Conservation (phyloP, 257 asterid species). For the Leptodermis oblonga region DNA sequence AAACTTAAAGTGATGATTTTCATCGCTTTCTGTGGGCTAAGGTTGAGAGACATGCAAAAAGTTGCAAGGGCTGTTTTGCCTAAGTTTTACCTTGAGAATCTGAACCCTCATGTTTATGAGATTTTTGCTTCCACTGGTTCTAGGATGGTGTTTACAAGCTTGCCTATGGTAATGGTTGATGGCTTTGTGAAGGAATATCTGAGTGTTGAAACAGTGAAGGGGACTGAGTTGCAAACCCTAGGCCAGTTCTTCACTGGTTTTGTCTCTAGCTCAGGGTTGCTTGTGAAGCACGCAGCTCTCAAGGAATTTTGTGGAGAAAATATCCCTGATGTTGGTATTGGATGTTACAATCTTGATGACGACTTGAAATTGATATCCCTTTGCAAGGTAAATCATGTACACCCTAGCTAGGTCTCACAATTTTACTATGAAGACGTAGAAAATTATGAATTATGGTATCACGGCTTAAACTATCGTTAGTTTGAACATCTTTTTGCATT, state of each 20-base stretch:
- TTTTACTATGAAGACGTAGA: too few relatives aligned
- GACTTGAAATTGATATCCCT: constrained; percentile 56
- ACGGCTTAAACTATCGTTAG: too few relatives aligned
- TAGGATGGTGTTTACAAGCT: constrained; percentile 44
- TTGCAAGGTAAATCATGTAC: constrained; percentile 61
- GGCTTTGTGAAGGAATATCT: constrained; percentile 67
- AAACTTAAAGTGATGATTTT: constrained; percentile 63
- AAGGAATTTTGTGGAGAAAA: constrained; percentile 51
- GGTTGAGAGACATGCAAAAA: constrained; percentile 45
- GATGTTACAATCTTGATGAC: constrained; percentile 35
- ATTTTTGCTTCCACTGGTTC: constrained; percentile 41
- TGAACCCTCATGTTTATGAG: constrained; percentile 42
- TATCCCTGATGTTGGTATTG: constrained; percentile 72
- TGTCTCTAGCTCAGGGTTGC: constrained; percentile 43
- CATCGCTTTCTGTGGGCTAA: constrained; percentile 72
- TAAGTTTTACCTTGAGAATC: constrained; percentile 67
- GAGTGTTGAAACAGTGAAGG: constrained; percentile 47
- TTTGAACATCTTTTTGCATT: too few relatives aligned
- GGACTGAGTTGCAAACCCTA: constrained; percentile 54
- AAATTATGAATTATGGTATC: neutral
- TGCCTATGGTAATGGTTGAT: constrained; percentile 88
- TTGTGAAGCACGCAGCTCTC: constrained; percentile 56
- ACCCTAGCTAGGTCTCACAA: neutral
- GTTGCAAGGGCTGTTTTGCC: constrained; percentile 77
- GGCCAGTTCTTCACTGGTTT: constrained; percentile 66